A percentile compares a stretch with the other conserved stretches of the same genome.
These are phyloP conservation scores for Alternaria consortialis DNA, from an alignment of 2,329 filamentous ascomycete genomes.

Conservation along the genomic window DNA sequence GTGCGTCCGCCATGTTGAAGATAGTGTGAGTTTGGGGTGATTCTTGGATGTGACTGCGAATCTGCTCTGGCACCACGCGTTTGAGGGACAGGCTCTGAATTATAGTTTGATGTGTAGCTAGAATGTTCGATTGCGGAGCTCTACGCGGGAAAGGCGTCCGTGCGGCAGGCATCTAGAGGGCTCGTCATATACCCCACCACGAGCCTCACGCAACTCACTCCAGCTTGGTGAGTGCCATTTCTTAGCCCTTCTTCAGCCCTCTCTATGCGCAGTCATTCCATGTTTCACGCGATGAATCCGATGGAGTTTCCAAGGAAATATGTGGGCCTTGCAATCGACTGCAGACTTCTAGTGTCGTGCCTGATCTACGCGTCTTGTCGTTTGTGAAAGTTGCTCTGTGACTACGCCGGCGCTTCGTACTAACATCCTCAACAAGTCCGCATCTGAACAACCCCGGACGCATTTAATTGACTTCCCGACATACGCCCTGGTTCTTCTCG, in stretches of 20 bases:
- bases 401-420: background rate
- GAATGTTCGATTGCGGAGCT: conserved; percentile 46
- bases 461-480: background rate
- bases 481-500: background rate
- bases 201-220: conserved; percentile 13
- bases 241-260: conserved; percentile 17
- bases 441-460: background rate
- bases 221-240: conserved; percentile 16
- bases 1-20: conserved; percentile 72
- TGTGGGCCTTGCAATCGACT: background rate
- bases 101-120: conserved; percentile 45
- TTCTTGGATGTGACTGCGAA: conserved; percentile 4
- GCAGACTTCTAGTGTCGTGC: background rate
- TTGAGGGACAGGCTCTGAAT: conserved; percentile 43
- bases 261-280: background rate
- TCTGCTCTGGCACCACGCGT: conserved; percentile 23
- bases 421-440: background rate
- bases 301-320: background rate
- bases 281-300: background rate
- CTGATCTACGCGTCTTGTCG: background rate
- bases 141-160: conserved; percentile 18
- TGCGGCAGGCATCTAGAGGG: conserved; percentile 25
- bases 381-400: background rate
- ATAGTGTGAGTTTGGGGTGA: conserved; percentile 7
- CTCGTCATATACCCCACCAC: conserved; percentile 28